A percentile compares a stretch with the other conserved stretches of the same genome.
Evolutionary conservation across 768 basidiomycete genomes (phyloP).

Genomic region (Paxillus rubicundulus): DNA sequence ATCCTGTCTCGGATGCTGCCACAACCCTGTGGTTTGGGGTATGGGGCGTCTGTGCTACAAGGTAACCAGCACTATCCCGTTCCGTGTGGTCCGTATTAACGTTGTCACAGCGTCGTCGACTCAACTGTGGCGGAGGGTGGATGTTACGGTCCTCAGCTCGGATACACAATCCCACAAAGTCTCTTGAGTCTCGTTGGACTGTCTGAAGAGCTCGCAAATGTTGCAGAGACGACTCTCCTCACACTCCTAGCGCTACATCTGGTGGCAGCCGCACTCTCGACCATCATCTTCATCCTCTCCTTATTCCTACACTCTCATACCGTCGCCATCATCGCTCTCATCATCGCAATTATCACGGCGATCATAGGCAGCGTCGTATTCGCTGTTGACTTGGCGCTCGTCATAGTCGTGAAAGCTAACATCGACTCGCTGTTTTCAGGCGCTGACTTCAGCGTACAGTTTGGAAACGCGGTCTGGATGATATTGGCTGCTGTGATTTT

Average conservation of each 20-base stretch:
- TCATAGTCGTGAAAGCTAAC: conserved; percentile 47
- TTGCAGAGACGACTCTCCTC: conserved; percentile 49
- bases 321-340: conserved; percentile 55
- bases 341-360: conserved; percentile 55
- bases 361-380: conserved; percentile 55
- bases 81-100: background rate
- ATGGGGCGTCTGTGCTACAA: conserved; percentile 77
- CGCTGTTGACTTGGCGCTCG: conserved; percentile 60
- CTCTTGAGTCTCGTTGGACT: conserved; percentile 45
- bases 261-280: conserved; percentile 56
- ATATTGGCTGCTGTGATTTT: conserved; percentile 52
- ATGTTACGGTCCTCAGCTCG: conserved; percentile 65
- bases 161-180: conserved; percentile 59
- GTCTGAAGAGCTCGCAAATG: conserved; percentile 41
- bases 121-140: conserved; percentile 22
- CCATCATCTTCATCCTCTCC: conserved; percentile 49
- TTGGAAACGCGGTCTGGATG: conserved; percentile 77
- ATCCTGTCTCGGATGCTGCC: conserved; percentile 49
- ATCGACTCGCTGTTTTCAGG: conserved; percentile 37
- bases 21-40: conserved; percentile 72
- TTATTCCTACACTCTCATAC: conserved; percentile 58
- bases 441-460: conserved; percentile 45
- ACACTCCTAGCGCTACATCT: conserved; percentile 68
- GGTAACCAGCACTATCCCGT: conserved; percentile 29
- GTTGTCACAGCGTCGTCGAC: conserved; percentile 6